A percentile compares a stretch with the other conserved stretches of the same genome.
phyloP scores from a whole-genome alignment of 352 stramenopile species.

The Thalassiosira livingstoniorum region DNA sequence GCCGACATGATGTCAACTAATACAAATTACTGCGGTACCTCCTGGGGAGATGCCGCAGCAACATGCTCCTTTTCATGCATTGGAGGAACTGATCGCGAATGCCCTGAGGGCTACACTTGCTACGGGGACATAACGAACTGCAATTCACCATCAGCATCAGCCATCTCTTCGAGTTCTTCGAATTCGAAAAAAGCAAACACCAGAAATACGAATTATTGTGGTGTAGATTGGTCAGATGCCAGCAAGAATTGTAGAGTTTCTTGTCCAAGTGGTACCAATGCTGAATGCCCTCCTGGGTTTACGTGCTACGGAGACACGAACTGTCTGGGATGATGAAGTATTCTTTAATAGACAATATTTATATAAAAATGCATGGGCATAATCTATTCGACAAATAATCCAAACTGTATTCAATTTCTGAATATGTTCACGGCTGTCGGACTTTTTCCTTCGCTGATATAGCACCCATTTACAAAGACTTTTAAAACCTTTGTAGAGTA shows the following conservation, averaged over 20 bases:
- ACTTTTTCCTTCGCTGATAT: too few species aligned
- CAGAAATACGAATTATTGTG: slow-evolving; percentile 29
- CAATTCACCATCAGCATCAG: background rate
- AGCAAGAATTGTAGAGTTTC: slow-evolving; percentile 25
- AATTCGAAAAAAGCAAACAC: background rate
- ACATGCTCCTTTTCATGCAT: background rate
- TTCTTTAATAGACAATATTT: too few species aligned
- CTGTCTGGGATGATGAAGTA: too few species aligned
- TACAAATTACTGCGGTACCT: slow-evolving; percentile 1
- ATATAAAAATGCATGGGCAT: too few species aligned
- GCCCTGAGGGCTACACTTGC: background rate
- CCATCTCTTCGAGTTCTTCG: background rate
- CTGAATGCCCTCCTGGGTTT: slow-evolving; percentile 38
- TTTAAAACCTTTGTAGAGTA: too few species aligned
- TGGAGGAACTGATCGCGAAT: background rate
- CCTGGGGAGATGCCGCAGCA: background rate
- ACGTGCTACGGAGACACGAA: too few species aligned
- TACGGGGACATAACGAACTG: background rate
- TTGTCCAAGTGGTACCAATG: slow-evolving; percentile 45
- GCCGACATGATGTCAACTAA: background rate
- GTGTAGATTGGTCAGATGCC: slow-evolving; percentile 29
- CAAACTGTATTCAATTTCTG: too few species aligned
- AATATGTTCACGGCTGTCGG: too few species aligned
- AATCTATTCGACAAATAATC: too few species aligned
- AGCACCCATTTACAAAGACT: too few species aligned